Base-by-base conservation (phyloP, 23 red algal species). In the Gracilariopsis chorda region DNA sequence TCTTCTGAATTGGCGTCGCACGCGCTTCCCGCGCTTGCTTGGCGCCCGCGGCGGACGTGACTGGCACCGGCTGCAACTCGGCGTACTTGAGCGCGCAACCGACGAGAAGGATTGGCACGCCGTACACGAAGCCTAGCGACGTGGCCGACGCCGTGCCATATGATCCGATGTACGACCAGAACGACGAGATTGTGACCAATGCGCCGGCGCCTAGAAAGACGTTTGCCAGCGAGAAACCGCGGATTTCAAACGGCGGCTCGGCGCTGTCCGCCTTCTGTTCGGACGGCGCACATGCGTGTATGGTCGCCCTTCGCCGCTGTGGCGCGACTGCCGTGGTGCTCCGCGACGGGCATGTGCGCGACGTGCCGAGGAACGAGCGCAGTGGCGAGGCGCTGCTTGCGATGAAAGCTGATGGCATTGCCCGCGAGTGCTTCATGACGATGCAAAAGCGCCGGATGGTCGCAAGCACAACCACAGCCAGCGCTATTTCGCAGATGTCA, bases 81-180 rank as follows among this genome's bases (percentile, higher is more conserved):
- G 96, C 96, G 78, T 98, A 98, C 88, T 95, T 92, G 35, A 98
- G 84, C 60, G 96, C 96, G 36, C 92, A 90, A 9, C 96, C 96
- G 24, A 98, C 53, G 9, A 98, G 78, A 7, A 98, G 77, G 35
- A 96, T 84, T 5, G 96, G 96, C 37, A 98, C 76, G 59, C 96
- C 96, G 48, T 98, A 98, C 34, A 98, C 92, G 76, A 98, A 95
- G 71, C 92, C 92, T 11, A 98, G 80, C 32, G 93, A 94, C 28
- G 96, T 84, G 20, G 84, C 96, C 0, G 96, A 98, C 28, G 94
- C 96, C 67, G 90, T 87, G 53, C 93, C 96, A 39, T 62, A 58
- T 14, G 90, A 94, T 6, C 64, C 51, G 74, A 98, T 95, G 88
- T 98, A 98, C 42, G 74, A 83, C 41, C 63, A 93, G 52, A 98